Conservation (phyloP, 345 rosid genomes). For the Pistacia integerrima region DNA sequence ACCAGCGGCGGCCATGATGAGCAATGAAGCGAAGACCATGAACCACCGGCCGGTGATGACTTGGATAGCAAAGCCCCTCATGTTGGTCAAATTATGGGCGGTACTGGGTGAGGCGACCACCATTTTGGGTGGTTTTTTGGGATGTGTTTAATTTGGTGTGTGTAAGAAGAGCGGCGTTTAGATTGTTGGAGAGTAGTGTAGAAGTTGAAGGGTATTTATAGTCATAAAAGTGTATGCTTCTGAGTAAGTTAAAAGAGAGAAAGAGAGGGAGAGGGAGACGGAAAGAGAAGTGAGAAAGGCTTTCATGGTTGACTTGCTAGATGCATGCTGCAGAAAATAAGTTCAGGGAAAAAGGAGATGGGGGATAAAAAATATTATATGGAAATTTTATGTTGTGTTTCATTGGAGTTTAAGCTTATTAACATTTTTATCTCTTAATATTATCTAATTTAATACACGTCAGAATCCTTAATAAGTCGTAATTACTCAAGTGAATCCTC, state of each 20-base stretch:
- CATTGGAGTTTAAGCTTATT: too few species aligned
- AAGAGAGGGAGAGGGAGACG: background rate
- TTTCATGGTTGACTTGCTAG: background rate
- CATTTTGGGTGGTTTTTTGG: conserved; percentile 21
- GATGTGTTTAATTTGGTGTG: too few species aligned
- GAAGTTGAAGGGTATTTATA: background rate
- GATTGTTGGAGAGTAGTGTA: background rate
- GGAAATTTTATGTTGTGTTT: background rate
- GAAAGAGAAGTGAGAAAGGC: background rate
- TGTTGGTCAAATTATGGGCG: conserved; percentile 11
- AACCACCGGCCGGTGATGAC: conserved; percentile 56
- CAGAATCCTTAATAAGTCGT: too few species aligned
- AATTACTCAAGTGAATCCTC: too few species aligned
- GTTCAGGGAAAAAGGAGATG: background rate
- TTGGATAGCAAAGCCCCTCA: conserved; percentile 39
- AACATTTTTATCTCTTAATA: too few species aligned
- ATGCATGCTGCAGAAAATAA: background rate
- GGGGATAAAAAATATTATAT: background rate
- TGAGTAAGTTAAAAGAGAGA: background rate
- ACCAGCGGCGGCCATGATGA: conserved; percentile 64
- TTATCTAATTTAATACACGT: too few species aligned
- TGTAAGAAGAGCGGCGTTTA: background rate
- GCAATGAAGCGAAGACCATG: conserved; percentile 55
- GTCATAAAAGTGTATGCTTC: background rate
- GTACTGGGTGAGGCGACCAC: conserved; percentile 15